Conservation (phyloP, 176 grass and related monocot species). For the Oryza glumipatula region DNA sequence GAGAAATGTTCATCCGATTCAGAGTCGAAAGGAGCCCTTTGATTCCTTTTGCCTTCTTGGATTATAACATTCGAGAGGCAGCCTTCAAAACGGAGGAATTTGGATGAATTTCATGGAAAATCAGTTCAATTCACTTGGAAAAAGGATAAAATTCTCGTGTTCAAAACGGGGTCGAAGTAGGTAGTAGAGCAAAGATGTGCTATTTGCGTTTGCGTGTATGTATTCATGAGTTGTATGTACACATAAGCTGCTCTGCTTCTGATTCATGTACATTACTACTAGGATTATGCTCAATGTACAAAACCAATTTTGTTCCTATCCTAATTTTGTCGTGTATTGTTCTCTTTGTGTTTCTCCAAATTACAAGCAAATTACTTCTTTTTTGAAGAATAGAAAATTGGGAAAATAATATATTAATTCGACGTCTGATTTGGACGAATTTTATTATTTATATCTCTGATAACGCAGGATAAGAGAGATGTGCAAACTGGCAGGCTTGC, state of each 20-base stretch:
- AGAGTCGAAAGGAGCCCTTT: neutral
- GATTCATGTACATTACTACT: neutral
- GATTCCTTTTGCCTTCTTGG: neutral
- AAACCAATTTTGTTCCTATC: neutral
- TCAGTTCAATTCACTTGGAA: neutral
- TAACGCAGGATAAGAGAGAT: neutral
- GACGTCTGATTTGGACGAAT: neutral
- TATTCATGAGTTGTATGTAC: neutral
- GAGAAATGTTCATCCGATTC: neutral
- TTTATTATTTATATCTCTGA: neutral
- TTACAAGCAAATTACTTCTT: too few species aligned
- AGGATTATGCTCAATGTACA: neutral
- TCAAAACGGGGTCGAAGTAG: neutral
- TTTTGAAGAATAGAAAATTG: too few species aligned
- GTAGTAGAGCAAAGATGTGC: neutral
- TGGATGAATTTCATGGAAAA: neutral
- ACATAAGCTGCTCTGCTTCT: neutral
- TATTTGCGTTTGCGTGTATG: neutral
- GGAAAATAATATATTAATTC: too few species aligned
- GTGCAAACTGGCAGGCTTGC: neutral
- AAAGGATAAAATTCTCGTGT: neutral
- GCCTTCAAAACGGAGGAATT: neutral
- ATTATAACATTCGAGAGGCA: neutral
- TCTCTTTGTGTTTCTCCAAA: neutral
- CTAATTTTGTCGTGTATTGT: neutral